Evolutionary conservation across 495 filamentous ascomycete genomes (phyloP), one percentile per base, ranked within the genome.

Genomic region (Aspergillus nanangensis): DNA sequence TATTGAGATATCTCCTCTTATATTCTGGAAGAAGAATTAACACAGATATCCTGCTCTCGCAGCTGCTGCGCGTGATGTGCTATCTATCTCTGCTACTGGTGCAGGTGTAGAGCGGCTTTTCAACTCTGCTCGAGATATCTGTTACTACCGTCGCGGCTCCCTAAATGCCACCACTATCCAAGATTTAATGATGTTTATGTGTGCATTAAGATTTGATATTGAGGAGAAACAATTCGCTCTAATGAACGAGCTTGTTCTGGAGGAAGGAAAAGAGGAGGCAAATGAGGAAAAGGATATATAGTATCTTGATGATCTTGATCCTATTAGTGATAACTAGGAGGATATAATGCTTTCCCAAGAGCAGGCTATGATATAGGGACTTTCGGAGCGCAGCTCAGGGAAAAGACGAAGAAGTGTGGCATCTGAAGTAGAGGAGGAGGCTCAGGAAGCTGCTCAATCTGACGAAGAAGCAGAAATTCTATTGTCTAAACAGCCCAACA

Each of bases 181-280:
- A 15, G 44, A 47, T 31, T 37, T 47, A 21, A 40, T 47, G 22
- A 20, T 47, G 14, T 47, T 29, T 40, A 47, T 47, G 22, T 47
- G 35, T 33, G 22, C 35, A 47, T 40, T 15, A 29, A 31, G 36
- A n/a, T 47, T 47, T 39, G 35, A 47, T 19, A 10, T 47, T 39
- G 35, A 47, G 38, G 35, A 47, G 23, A 5, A 39, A 39, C 24
- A 23, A 33, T 17, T 14, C 9, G 36, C 36, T n/a, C 3, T 47
- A n/a, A 39, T 47, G 3, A 40, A 39, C 35, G 35, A 34, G 14
- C 40, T 20, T 39, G 15, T 47, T 20, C 32, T 24, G 20, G 7
- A 47, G 17, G 22, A 47, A 47, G 44, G 40, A 14, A 47, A 21
- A 41, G 9, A 39, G 15, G 17, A 13, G 34, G 2, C 29, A 9